phyloP scores from a whole-genome alignment of 2,329 filamentous ascomycete species.

The Aulographum hederae region DNA sequence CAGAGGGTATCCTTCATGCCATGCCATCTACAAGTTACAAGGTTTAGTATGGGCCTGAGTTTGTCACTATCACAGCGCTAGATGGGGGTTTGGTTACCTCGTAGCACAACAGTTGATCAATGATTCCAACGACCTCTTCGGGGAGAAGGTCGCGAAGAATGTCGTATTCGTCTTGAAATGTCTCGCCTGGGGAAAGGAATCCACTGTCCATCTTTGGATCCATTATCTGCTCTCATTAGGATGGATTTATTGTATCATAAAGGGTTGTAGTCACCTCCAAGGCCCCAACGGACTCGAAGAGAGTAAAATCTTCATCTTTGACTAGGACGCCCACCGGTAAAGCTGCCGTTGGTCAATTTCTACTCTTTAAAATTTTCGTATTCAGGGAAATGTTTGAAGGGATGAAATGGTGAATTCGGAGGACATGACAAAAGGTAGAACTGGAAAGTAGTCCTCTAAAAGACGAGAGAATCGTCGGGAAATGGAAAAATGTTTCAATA shows the following conservation, averaged over 20 bases:
- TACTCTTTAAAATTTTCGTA: slow-evolving; percentile 3
- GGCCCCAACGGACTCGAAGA: slow-evolving; percentile 85
- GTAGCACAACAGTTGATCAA: slow-evolving; percentile 78
- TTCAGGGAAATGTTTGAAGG: not conserved
- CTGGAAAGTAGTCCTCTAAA: not conserved
- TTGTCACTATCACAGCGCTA: not conserved
- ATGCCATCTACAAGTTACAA: slow-evolving; percentile 50
- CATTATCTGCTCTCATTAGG: slow-evolving; percentile 54
- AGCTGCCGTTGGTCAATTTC: slow-evolving; percentile 28
- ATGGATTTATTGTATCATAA: not conserved
- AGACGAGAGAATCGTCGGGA: not conserved
- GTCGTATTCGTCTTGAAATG: slow-evolving; percentile 71
- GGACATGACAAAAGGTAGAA: not conserved
- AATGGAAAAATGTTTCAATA: no score
- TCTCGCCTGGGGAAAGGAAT: slow-evolving; percentile 57
- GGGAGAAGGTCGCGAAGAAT: slow-evolving; percentile 48
- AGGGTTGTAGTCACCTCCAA: slow-evolving; percentile 37
- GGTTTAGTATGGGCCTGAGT: slow-evolving; percentile 1
- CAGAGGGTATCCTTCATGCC: slow-evolving; percentile 89
- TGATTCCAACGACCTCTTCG: slow-evolving; percentile 74
- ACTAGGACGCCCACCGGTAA: slow-evolving; percentile 66
- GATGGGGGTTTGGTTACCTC: slow-evolving; percentile 38
- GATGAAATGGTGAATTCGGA: not conserved
- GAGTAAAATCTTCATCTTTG: slow-evolving; percentile 84
- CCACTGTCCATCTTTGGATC: slow-evolving; percentile 98